Evolutionary conservation across 2,329 filamentous ascomycete species (phyloP).

Genomic region (Ascochyta lentis): DNA sequence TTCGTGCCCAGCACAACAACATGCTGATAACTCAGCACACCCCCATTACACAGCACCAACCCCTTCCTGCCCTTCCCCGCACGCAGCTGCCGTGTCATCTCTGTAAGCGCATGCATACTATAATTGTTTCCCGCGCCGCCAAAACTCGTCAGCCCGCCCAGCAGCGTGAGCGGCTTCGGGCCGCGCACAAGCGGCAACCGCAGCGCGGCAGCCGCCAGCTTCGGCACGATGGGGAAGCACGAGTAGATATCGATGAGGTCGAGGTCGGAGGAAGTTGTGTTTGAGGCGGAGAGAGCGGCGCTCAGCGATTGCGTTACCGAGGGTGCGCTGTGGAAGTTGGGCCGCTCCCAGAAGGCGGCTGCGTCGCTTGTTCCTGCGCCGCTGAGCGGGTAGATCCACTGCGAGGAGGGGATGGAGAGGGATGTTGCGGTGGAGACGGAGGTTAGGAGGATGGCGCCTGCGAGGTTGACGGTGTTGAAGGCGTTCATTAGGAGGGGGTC

Average conservation of each 20-base stretch:
- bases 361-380: constrained; percentile 68
- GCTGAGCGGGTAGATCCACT: constrained; percentile 70
- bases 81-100: constrained; percentile 57
- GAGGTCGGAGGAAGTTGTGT: constrained; percentile 58
- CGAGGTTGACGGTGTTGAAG: constrained; percentile 72
- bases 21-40: constrained; percentile 70
- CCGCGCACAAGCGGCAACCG: constrained; percentile 56
- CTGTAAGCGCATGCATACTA: constrained; percentile 65
- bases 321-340: constrained; percentile 64
- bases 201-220: constrained; percentile 68
- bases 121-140: constrained; percentile 76
- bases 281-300: constrained; percentile 57
- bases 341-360: constrained; percentile 67
- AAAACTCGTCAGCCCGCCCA: constrained; percentile 72
- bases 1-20: constrained; percentile 63
- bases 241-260: constrained; percentile 71
- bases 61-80: constrained; percentile 56
- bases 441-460: constrained; percentile 67
- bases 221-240: constrained; percentile 74
- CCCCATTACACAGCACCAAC: constrained; percentile 70
- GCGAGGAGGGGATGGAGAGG: constrained; percentile 61
- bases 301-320: constrained; percentile 66
- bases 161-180: constrained; percentile 63
- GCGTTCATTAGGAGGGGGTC: constrained; percentile 75
- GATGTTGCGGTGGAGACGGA: constrained; percentile 61